Percentiles rank a stretch among this genome's conserved stretches.
phyloP scores from a whole-genome alignment of 371 early-diverging fungal species.

The Mortierella sp. region DNA sequence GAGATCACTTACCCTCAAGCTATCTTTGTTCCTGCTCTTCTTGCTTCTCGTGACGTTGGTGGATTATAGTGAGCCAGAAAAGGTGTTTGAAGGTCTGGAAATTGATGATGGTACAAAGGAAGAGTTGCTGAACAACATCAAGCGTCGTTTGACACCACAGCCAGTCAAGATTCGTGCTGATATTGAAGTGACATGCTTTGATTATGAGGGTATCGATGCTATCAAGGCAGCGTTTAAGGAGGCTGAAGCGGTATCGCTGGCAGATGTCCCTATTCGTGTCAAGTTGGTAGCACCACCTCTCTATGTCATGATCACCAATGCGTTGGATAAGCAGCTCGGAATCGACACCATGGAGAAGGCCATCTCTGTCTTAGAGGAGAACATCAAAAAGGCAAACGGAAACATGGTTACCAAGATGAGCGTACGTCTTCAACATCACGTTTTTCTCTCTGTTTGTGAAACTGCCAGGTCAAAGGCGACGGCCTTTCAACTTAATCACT shows the following conservation, averaged over 20 bases:
- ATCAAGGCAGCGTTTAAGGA: conserved; percentile 94
- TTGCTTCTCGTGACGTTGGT: background rate
- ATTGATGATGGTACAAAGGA: conserved; percentile 71
- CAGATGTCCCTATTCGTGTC: conserved; percentile 79
- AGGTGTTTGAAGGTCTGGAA: conserved; percentile 86
- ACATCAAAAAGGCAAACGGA: conserved; percentile 78
- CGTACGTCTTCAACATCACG: conserved; percentile 54
- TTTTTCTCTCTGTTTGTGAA: background rate
- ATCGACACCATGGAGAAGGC: conserved; percentile 92
- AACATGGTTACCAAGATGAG: conserved; percentile 89
- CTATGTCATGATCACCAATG: conserved; percentile 93
- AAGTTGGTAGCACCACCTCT: conserved; percentile 94
- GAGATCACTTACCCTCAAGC: background rate
- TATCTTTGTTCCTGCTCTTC: conserved; percentile 1
- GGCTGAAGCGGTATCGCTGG: conserved; percentile 89
- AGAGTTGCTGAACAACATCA: conserved; percentile 88
- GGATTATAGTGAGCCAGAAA: conserved; percentile 79
- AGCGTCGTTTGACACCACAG: conserved; percentile 94
- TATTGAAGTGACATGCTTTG: conserved; percentile 97
- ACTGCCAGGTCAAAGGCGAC: background rate
- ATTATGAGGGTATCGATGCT: conserved; percentile 97
- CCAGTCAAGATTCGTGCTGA: conserved; percentile 98
- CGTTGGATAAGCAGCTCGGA: conserved; percentile 88
- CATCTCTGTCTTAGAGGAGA: conserved; percentile 83
- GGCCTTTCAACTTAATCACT: background rate